These are phyloP conservation scores for Microdochium nivale DNA, from an alignment of 2,329 filamentous ascomycete genomes.

Conservation along the genomic window DNA sequence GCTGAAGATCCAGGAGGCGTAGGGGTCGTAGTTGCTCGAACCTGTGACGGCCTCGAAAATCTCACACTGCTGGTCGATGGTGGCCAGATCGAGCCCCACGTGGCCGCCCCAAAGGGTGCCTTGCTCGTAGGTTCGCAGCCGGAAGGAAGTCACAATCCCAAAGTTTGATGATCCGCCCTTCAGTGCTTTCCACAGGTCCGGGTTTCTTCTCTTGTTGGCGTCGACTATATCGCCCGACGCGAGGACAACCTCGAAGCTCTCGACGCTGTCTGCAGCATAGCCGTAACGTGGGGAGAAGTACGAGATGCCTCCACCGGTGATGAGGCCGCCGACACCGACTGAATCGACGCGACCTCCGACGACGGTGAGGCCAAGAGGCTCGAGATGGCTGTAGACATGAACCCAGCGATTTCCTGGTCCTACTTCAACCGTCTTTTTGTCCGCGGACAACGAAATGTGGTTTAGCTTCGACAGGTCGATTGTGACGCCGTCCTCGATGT, in stretches of 20 bases:
- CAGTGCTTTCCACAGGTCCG: conserved; percentile 35
- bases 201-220: conserved; percentile 24
- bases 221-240: conserved; percentile 30
- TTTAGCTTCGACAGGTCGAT: conserved; percentile 26
- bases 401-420: conserved; percentile 20
- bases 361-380: conserved; percentile 12
- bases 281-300: conserved; percentile 17
- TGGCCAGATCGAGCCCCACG: conserved; percentile 6
- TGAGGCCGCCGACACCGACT: conserved; percentile 22
- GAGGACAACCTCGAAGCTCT: conserved; percentile 33
- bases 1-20: conserved; percentile 7
- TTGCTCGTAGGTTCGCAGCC: conserved; percentile 19
- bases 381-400: conserved; percentile 15
- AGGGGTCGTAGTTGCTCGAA: conserved; percentile 3
- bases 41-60: not conserved
- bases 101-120: conserved; percentile 4
- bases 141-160: conserved; percentile 29
- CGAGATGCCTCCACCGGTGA: conserved; percentile 17
- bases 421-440: conserved; percentile 21
- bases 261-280: conserved; percentile 29
- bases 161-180: conserved; percentile 40
- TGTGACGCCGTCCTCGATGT: conserved; percentile 14
- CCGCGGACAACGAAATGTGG: conserved; percentile 17
- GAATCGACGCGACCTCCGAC: conserved; percentile 17
- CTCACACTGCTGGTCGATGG: conserved; percentile 3